Evolutionary conservation across 768 basidiomycete species (phyloP).

Genomic region (Peribolospora kevripleyi): DNA sequence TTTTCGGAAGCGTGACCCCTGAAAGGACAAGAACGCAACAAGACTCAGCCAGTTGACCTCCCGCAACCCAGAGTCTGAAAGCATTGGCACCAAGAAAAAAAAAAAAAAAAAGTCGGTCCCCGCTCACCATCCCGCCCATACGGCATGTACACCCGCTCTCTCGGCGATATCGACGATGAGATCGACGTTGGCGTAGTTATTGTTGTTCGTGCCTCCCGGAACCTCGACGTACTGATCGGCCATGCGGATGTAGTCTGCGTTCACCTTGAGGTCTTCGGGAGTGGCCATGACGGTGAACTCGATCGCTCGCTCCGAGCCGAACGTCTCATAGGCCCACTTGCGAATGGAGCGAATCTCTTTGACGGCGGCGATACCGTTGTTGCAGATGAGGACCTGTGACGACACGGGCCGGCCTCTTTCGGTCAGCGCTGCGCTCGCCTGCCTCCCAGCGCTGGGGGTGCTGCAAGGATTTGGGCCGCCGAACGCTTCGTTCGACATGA

Average conservation of each 20-base stretch:
- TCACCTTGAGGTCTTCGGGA: conserved; percentile 92
- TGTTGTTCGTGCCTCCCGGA: conserved; percentile 92
- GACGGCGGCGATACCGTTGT: conserved; percentile 97
- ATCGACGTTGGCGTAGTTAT: conserved; percentile 99
- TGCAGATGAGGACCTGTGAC: conserved; percentile 78
- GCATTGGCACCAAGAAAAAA: neutral
- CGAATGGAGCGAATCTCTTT: conserved; percentile 97
- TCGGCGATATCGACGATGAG: conserved; percentile 96
- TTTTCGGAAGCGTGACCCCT: conserved; percentile 95
- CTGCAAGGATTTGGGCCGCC: neutral
- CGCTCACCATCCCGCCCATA: conserved; percentile 85
- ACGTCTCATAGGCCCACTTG: conserved; percentile 99
- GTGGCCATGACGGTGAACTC: conserved; percentile 99
- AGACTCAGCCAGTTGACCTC: neutral
- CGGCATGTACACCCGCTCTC: conserved; percentile 88
- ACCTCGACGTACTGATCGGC: conserved; percentile 98
- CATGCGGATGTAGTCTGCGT: conserved; percentile 99
- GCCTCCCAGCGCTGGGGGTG: neutral
- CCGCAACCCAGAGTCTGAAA: neutral
- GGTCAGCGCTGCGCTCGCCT: neutral
- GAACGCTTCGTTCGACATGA: neutral
- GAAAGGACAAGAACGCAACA: neutral
- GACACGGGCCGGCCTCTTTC: conserved; percentile 5
- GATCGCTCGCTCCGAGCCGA: conserved; percentile 81
- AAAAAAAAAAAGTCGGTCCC: neutral